A percentile compares a stretch with the other conserved stretches of the same genome.
Evolutionary conservation across 2,329 filamentous ascomycete species (phyloP).

Genomic region (Penicillium sp.): DNA sequence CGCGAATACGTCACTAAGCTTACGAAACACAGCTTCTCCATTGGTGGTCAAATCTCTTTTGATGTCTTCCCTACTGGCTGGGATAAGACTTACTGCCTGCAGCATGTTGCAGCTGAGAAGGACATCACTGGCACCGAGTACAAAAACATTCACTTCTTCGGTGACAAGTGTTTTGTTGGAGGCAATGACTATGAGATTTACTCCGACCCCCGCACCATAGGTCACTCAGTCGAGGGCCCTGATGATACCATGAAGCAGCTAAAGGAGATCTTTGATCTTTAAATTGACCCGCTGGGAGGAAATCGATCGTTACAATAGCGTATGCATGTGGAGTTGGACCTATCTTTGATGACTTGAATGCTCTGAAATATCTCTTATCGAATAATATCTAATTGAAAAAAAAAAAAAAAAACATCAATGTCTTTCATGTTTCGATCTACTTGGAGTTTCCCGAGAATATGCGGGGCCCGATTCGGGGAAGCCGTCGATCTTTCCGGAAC

Average conservation of each 20-base stretch:
- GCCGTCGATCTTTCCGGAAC: slow-evolving; percentile 15
- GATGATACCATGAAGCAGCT: slow-evolving; percentile 79
- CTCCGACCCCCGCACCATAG: slow-evolving; percentile 74
- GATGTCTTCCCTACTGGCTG: slow-evolving; percentile 95
- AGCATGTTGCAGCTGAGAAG: slow-evolving; percentile 80
- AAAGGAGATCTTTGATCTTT: slow-evolving; percentile 77
- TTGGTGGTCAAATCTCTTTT: slow-evolving; percentile 97
- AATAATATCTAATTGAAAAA: neutral
- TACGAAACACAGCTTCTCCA: slow-evolving; percentile 67
- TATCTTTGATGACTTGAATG: neutral
- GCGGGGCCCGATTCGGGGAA: slow-evolving; percentile 7
- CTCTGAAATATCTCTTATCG: neutral
- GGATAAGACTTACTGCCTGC: slow-evolving; percentile 98
- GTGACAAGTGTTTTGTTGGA: slow-evolving; percentile 87
- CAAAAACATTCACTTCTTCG: slow-evolving; percentile 94
- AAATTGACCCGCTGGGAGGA: slow-evolving; percentile 11
- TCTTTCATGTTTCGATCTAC: neutral
- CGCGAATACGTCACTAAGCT: neutral
- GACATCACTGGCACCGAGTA: slow-evolving; percentile 66
- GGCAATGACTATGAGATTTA: slow-evolving; percentile 98
- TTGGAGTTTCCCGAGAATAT: slow-evolving; percentile 11
- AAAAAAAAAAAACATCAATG: neutral
- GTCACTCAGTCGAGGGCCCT: slow-evolving; percentile 78
- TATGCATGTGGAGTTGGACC: neutral
- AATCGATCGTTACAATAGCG: neutral